A percentile compares a stretch with the other conserved stretches of the same genome.
phyloP scores from a whole-genome alignment of 345 rosid genomes.

The Populus davidiana region DNA sequence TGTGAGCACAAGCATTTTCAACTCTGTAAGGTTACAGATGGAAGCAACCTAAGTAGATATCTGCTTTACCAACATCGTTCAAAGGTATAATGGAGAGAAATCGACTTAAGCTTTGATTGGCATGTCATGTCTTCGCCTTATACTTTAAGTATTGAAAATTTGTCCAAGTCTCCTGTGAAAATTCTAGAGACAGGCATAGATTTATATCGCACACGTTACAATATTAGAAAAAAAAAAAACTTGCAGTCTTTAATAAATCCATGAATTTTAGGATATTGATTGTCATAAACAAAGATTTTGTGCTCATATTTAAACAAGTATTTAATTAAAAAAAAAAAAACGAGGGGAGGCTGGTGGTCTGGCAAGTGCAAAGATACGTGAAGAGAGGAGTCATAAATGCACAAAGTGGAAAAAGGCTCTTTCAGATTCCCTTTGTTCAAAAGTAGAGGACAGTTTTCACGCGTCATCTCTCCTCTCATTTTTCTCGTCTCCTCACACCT shows the following conservation, averaged over 20 bases:
- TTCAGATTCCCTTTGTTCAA: conserved; percentile 17
- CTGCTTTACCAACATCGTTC: neutral
- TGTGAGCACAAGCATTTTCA: neutral
- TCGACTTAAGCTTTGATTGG: neutral
- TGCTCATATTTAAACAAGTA: no score
- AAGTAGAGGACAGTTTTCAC: conserved; percentile 32
- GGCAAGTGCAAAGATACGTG: conserved; percentile 26
- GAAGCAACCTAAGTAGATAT: no score
- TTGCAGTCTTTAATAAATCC: no score
- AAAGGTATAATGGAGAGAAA: neutral
- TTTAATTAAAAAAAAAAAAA: neutral
- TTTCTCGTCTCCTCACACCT: no score
- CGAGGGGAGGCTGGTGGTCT: no score
- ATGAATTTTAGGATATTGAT: no score
- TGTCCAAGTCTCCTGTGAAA: neutral
- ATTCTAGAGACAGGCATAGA: neutral
- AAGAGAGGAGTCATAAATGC: conserved; percentile 48
- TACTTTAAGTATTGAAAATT: neutral
- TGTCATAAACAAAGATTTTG: no score
- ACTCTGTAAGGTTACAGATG: neutral
- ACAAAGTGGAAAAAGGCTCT: conserved; percentile 45
- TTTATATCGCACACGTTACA: no score
- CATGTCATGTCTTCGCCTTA: neutral
- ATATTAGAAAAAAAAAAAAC: no score
- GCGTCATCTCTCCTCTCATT: conserved; percentile 33